Evolutionary conservation across 139 green algal species (phyloP).

Genomic region (Pleodorina starrii): DNA sequence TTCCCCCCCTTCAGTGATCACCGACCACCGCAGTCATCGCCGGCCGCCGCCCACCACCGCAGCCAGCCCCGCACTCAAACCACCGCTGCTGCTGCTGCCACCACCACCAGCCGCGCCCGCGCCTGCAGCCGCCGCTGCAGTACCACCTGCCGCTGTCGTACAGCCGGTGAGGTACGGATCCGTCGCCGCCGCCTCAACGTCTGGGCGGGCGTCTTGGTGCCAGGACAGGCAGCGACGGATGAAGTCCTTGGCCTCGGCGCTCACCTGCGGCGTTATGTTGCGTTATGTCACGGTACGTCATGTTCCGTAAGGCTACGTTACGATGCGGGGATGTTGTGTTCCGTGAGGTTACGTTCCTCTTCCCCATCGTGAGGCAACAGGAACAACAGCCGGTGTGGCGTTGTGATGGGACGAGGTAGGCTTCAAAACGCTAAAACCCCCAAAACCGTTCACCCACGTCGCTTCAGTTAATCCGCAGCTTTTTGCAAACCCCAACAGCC

Average conservation of each 20-base stretch:
- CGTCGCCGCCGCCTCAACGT: slow-evolving; percentile 62
- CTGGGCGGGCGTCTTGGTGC: slow-evolving; percentile 36
- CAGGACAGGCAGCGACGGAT: slow-evolving; percentile 84
- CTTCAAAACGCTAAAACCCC: too few species aligned
- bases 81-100: too few species aligned
- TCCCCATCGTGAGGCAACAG: background rate
- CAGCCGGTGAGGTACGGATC: slow-evolving; percentile 77
- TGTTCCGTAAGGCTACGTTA: background rate
- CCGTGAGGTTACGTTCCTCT: background rate
- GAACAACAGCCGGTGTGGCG: background rate
- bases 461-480: too few species aligned
- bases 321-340: too few species aligned
- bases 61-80: background rate
- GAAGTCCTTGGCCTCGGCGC: slow-evolving; percentile 89
- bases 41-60: background rate
- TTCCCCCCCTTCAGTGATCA: background rate
- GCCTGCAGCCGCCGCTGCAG: background rate
- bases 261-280: slow-evolving; percentile 51
- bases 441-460: too few species aligned
- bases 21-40: background rate
- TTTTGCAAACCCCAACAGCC: too few species aligned
- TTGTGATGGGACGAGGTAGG: background rate
- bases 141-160: background rate
- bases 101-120: background rate
- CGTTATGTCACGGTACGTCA: background rate